Evolutionary conservation across 1,139 yeast genomes (phyloP).

Genomic region (Casaregolazyma lundiana): DNA sequence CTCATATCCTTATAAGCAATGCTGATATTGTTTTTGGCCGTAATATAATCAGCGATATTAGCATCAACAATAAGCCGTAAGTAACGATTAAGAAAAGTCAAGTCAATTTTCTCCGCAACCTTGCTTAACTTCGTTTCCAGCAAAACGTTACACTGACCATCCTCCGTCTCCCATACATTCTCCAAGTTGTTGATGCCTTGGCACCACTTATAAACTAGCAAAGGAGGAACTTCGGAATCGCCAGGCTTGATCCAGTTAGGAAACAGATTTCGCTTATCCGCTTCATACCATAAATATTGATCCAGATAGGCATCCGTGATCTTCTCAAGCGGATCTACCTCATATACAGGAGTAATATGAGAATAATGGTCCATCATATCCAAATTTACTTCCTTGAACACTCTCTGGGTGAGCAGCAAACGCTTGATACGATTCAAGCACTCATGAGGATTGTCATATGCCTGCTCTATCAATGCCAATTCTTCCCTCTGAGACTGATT

Average conservation of each 20-base stretch:
- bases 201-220: constrained; percentile 89
- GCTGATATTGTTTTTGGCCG: constrained; percentile 82
- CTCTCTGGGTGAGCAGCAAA: constrained; percentile 78
- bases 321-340: constrained; percentile 87
- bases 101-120: constrained; percentile 79
- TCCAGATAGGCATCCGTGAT: constrained; percentile 95
- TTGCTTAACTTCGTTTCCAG: constrained; percentile 67
- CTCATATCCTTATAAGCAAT: constrained; percentile 92
- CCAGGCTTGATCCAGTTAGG: constrained; percentile 97
- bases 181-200: constrained; percentile 84
- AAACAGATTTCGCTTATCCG: constrained; percentile 78
- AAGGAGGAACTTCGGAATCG: constrained; percentile 90
- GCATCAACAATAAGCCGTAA: constrained; percentile 81
- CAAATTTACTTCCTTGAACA: constrained; percentile 81
- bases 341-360: constrained; percentile 78
- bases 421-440: constrained; percentile 80
- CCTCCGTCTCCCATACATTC: constrained; percentile 69
- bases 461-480: constrained; percentile 88
- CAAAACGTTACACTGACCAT: constrained; percentile 82
- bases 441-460: constrained; percentile 95
- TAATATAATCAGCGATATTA: constrained; percentile 89
- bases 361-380: constrained; percentile 93
- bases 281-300: constrained; percentile 95
- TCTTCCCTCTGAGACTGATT: constrained; percentile 90
- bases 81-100: constrained; percentile 77